Evolutionary conservation across 805 yeast genomes (phyloP).

Genomic region (Ogataea corticis): DNA sequence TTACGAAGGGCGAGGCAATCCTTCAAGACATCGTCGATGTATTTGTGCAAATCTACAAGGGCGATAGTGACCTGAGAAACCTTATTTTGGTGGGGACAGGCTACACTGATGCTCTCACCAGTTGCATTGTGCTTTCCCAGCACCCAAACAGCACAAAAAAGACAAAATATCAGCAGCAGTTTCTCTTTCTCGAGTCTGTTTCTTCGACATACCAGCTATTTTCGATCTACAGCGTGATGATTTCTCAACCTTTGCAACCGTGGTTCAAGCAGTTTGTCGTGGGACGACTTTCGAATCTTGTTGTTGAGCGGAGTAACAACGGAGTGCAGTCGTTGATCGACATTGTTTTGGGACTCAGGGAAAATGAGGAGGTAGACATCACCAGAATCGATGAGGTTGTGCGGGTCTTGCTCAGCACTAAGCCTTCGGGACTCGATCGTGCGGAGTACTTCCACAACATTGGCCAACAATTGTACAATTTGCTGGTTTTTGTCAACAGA

Average conservation of each 20-base stretch:
- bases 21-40: conserved; percentile 29
- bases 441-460: conserved; percentile 56
- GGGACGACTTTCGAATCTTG: conserved; percentile 51
- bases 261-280: conserved; percentile 51
- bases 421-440: conserved; percentile 54
- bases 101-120: conserved; percentile 56
- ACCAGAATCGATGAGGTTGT: conserved; percentile 67
- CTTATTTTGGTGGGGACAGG: conserved; percentile 67
- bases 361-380: conserved; percentile 65
- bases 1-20: conserved; percentile 17
- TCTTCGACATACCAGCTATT: conserved; percentile 72
- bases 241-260: conserved; percentile 48
- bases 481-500: conserved; percentile 59
- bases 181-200: conserved; percentile 37
- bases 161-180: conserved; percentile 4
- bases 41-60: conserved; percentile 38
- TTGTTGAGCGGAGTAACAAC: conserved; percentile 47
- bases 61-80: conserved; percentile 50
- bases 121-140: conserved; percentile 45
- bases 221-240: conserved; percentile 56
- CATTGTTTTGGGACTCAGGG: conserved; percentile 73
- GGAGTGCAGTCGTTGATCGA: conserved; percentile 80
- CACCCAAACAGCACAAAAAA: conserved; percentile 29
- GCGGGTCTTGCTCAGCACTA: conserved; percentile 56
- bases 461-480: conserved; percentile 61